Base-by-base conservation (phyloP, 2,329 filamentous ascomycete species). In the Fusarium vanettenii region DNA sequence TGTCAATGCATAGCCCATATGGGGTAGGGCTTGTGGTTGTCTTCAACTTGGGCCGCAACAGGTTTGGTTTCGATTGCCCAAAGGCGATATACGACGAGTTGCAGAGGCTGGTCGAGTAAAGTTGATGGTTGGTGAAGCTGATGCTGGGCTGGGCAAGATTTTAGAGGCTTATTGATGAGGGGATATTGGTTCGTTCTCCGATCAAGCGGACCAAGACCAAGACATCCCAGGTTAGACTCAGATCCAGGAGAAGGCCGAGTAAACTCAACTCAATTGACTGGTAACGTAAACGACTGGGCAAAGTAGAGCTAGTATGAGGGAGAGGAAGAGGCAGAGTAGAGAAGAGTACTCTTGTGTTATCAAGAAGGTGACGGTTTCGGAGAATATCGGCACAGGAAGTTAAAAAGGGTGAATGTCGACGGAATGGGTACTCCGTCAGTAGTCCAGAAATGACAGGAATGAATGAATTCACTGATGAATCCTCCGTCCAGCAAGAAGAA, bases 191-290 rank as follows among this genome's bases (percentile, higher is more conserved):
- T 59, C 56, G 66, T 43, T 66, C 56, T 73, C 69, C 63, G 72
- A 70, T 75, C 29, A 70, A 75, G 66, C 64, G 64, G 62, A 31
- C 56, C 71, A 52, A 52, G 48, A 52, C 48, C 57, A 60, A 68
- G 55, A 48, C 55, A 60, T 50, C 59, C 37, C 67, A 72, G 71
- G 52, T 71, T 75, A 66, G 52, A 73, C 73, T 75, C 60, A 73
- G 72, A 52, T 66, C 37, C 45, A 68, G 60, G 29, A 35, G 48
- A 52, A 35, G 14, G 65, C 50, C 10, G 31, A 69, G 43, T 50
- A 39, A 72, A 35, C 29, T 61, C 43, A 37, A 67, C 63, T 66
- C 35, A 41, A 60, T 48, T 27, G 52, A 55, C 35, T 37, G 41
- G 63, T 74, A 55, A 60, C 35, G 63, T 74, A 55, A 60, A 63